Evolutionary conservation across 441 rosid species (phyloP), one percentile per base, ranked within the genome.

Genomic region (Aleurites moluccanus): DNA sequence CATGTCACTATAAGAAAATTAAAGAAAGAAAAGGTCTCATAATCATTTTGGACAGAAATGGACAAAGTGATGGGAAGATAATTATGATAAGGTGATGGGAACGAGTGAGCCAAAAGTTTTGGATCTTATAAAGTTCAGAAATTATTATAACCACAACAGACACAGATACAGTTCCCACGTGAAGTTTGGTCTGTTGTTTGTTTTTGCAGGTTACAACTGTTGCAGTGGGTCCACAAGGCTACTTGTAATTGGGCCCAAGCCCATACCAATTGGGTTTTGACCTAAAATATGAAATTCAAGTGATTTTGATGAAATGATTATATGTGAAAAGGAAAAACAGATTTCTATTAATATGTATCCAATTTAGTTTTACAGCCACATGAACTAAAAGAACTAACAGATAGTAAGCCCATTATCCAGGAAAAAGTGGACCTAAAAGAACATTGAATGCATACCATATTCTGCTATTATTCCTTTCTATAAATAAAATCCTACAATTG

Each of bases 381-480:
- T 2, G 57, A 45, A 60, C 60, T 16, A 20, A 16, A 64, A 25
- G n/a, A 70, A 78, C 50, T n/a, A 61, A 21, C 61, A 74, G 53
- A 64, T 8, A 63, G 67, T 38, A 71, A 73, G 67, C 77, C 81
- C 69, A 35, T 76, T 56, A 57, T 79, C 73, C 27, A 28, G 64
- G 47, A 28, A 72, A 67, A 73, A n/a, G 61, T 67, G 79, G 74
- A 70, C 81, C 68, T 62, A 11, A 73, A 63, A 65, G 66, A 33
- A 30, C 40, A 80, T 25, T 62, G n/a, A 66, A 70, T 69, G 68
- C 79, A 25, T 55, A 1, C 70, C 74, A 68, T 53, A 47, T 67
- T 50, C 20, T 25, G 16, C 75, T 55, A 45, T 77, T 82, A 70
- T 85, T 83, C 61, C 53, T 75, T 76, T 76, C 70, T 76, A 49